Evolutionary conservation across 192 early-diverging fungal genomes (phyloP).

Genomic region (Spizellomyces punctatus): DNA sequence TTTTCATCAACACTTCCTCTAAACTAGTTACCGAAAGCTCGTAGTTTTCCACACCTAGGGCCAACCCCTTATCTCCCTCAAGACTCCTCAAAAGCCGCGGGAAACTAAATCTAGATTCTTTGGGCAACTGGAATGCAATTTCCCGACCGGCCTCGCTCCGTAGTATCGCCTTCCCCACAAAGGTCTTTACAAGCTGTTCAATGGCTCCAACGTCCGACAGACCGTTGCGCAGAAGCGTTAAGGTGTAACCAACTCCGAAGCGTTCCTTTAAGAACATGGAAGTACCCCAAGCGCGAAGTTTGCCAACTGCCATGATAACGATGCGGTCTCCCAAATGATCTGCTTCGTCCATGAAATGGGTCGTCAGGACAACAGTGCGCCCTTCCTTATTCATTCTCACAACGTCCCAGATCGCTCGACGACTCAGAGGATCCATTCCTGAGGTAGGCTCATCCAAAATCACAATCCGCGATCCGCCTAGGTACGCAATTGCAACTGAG

Average conservation of each 20-base stretch:
- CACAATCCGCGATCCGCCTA: slow-evolving; percentile 54
- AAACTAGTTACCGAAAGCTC: slow-evolving; percentile 51
- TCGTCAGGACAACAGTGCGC: slow-evolving; percentile 60
- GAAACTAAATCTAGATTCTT: background rate
- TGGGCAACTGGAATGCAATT: slow-evolving; percentile 14
- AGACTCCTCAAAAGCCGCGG: slow-evolving; percentile 4
- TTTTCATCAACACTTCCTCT: slow-evolving; percentile 54
- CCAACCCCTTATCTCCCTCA: slow-evolving; percentile 13
- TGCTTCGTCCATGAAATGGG: slow-evolving; percentile 70
- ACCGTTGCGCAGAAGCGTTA: slow-evolving; percentile 41
- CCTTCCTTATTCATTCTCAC: slow-evolving; percentile 51
- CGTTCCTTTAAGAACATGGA: slow-evolving; percentile 58
- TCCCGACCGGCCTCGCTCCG: slow-evolving; percentile 3
- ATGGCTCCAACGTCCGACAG: slow-evolving; percentile 21
- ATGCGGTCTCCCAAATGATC: slow-evolving; percentile 54
- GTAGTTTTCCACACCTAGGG: slow-evolving; percentile 31
- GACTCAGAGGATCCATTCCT: slow-evolving; percentile 58
- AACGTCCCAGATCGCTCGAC: slow-evolving; percentile 58
- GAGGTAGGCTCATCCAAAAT: slow-evolving; percentile 53
- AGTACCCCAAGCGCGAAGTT: slow-evolving; percentile 54
- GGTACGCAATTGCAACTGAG: slow-evolving; percentile 50
- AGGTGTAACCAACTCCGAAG: slow-evolving; percentile 60
- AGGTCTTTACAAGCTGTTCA: background rate
- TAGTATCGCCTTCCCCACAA: slow-evolving; percentile 26
- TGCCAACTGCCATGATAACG: slow-evolving; percentile 52